A percentile compares a stretch with the other conserved stretches of the same genome.
These are phyloP conservation scores for Agrocybe pediades DNA, from an alignment of 768 basidiomycete species.

Conservation along the genomic window DNA sequence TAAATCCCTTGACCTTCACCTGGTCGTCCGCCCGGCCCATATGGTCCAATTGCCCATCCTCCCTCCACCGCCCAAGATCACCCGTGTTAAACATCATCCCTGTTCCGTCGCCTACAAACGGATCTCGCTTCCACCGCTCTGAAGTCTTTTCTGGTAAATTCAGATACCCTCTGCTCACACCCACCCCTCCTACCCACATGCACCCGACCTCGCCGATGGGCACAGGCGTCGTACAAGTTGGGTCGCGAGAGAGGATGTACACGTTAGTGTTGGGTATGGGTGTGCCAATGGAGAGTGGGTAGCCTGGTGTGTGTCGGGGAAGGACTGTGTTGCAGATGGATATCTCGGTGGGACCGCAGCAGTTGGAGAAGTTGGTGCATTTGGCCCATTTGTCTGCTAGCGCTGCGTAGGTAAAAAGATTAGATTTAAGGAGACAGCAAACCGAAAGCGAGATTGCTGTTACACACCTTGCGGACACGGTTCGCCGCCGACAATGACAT, in stretches of 20 bases:
- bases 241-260: slow-evolving; percentile 27
- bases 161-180: slow-evolving; percentile 27
- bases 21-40: slow-evolving; percentile 44
- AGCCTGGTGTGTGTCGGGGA: slow-evolving; percentile 35
- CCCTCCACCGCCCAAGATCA: slow-evolving; percentile 32
- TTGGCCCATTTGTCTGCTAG: slow-evolving; percentile 46
- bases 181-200: slow-evolving; percentile 50
- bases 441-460: neutral
- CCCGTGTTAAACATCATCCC: slow-evolving; percentile 52
- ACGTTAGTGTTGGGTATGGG: slow-evolving; percentile 55
- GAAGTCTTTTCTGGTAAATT: slow-evolving; percentile 33
- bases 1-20: slow-evolving; percentile 53
- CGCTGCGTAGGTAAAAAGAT: slow-evolving; percentile 17
- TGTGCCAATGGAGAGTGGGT: slow-evolving; percentile 44
- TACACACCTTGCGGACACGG: slow-evolving; percentile 48
- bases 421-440: neutral
- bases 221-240: slow-evolving; percentile 5
- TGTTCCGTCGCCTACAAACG: slow-evolving; percentile 34
- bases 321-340: slow-evolving; percentile 58
- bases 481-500: slow-evolving; percentile 54
- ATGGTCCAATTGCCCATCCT: slow-evolving; percentile 32
- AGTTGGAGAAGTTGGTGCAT: slow-evolving; percentile 45
- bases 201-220: slow-evolving; percentile 22
- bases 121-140: slow-evolving; percentile 43
- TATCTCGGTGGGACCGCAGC: slow-evolving; percentile 58